Conservation (phyloP, 345 rosid genomes). For the Erucastrum elatum region DNA sequence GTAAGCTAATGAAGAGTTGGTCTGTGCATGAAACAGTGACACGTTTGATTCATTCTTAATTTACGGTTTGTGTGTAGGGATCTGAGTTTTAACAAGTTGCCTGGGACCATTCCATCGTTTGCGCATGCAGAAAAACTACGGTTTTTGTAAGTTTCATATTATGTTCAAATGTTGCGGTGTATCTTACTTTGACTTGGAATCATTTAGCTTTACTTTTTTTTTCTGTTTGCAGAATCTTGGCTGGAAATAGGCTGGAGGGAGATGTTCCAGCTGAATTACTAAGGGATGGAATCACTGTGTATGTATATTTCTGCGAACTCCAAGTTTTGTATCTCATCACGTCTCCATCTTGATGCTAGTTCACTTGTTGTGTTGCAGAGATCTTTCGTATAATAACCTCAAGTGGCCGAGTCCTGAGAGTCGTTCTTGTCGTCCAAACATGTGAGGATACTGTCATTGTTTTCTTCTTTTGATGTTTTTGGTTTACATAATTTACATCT, state of each 20-base stretch:
- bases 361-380: constrained; percentile 47
- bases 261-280: constrained; percentile 52
- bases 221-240: constrained; percentile 46
- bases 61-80: constrained; percentile 44
- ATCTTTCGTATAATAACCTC: constrained; percentile 77
- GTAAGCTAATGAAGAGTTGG: constrained; percentile 40
- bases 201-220: constrained; percentile 1
- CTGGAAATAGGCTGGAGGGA: constrained; percentile 53
- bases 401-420: constrained; percentile 48
- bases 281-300: constrained; percentile 53
- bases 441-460: constrained; percentile 39
- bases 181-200: constrained; percentile 6
- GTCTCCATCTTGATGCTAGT: constrained; percentile 8
- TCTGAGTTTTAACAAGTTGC: constrained; percentile 62
- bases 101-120: constrained; percentile 49
- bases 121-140: constrained; percentile 38
- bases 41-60: constrained; percentile 5
- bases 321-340: constrained; percentile 14
- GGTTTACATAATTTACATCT: constrained; percentile 21
- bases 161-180: too few species aligned
- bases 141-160: constrained; percentile 47
- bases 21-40: constrained; percentile 9
- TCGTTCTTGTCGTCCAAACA: constrained; percentile 52
- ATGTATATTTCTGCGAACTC: constrained; percentile 34
- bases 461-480: constrained; percentile 20